Percentiles rank a stretch among this genome's conserved stretches.
These are phyloP conservation scores for Trichoderma reesei DNA, from an alignment of 495 filamentous ascomycete species.

Conservation along the genomic window DNA sequence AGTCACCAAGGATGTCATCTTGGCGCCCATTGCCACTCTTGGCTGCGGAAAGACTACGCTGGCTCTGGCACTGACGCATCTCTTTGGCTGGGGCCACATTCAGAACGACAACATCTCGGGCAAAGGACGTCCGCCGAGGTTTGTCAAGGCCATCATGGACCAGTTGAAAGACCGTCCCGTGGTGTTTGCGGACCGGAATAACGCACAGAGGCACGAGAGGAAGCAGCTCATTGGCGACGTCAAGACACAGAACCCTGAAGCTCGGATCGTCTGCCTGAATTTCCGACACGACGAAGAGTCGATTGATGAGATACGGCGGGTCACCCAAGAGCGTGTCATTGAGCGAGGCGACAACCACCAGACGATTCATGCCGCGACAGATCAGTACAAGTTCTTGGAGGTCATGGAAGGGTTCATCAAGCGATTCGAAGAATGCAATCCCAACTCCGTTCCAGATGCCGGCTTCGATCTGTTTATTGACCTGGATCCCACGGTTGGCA, in stretches of 20 bases:
- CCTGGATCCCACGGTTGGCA: conserved; percentile 65
- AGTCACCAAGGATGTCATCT: conserved; percentile 54
- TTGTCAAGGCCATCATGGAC: conserved; percentile 56
- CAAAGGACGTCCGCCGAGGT: conserved; percentile 59
- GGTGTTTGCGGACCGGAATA: conserved; percentile 90
- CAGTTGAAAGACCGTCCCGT: conserved; percentile 51
- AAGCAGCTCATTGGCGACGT: conserved; percentile 79
- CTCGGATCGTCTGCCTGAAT: conserved; percentile 79
- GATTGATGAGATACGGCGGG: conserved; percentile 53
- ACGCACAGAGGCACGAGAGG: conserved; percentile 78
- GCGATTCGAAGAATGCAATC: conserved; percentile 72
- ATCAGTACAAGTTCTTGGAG: conserved; percentile 56
- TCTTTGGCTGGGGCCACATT: conserved; percentile 89
- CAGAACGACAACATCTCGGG: conserved; percentile 96
- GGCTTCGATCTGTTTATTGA: conserved; percentile 76
- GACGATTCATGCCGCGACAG: conserved; percentile 77
- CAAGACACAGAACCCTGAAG: conserved; percentile 43
- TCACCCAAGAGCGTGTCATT: conserved; percentile 73
- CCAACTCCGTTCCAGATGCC: conserved; percentile 54
- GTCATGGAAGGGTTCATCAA: conserved; percentile 94
- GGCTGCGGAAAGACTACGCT: conserved; percentile 97
- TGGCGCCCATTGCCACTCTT: conserved; percentile 82
- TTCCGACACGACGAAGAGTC: conserved; percentile 68
- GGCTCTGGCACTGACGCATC: conserved; percentile 65
- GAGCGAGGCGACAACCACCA: conserved; percentile 92